phyloP scores from a whole-genome alignment of 2,329 filamentous ascomycete species.

The Colletotrichum zoysiae region DNA sequence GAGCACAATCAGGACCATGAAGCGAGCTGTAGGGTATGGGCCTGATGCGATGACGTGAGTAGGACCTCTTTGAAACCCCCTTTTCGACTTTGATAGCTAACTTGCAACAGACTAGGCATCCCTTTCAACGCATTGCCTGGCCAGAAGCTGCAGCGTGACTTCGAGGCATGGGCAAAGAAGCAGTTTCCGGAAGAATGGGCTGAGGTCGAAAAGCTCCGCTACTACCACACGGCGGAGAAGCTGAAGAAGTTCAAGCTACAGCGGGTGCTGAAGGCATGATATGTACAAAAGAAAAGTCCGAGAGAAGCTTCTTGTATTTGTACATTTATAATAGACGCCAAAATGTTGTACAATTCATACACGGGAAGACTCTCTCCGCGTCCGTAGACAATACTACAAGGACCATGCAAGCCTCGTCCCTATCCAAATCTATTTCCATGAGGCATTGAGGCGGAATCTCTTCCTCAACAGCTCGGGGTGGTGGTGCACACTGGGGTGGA shows the following conservation, averaged over 20 bases:
- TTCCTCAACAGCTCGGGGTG: slow-evolving; percentile 84
- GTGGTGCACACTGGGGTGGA: slow-evolving; percentile 90
- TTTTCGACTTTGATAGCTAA: slow-evolving; percentile 17
- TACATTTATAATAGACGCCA: slow-evolving; percentile 43
- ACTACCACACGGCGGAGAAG: slow-evolving; percentile 58
- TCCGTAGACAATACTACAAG: slow-evolving; percentile 1
- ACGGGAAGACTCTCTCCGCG: slow-evolving; percentile 14
- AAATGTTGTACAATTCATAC: slow-evolving; percentile 46
- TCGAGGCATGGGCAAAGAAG: slow-evolving; percentile 80
- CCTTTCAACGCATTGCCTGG: slow-evolving; percentile 81
- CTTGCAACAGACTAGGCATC: slow-evolving; percentile 71
- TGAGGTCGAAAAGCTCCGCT: slow-evolving; percentile 69
- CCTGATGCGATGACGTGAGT: slow-evolving; percentile 81
- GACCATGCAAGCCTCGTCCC: slow-evolving; percentile 1
- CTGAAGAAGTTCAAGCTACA: slow-evolving; percentile 63
- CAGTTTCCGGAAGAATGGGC: slow-evolving; percentile 78
- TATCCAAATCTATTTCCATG: slow-evolving; percentile 24
- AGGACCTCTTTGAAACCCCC: neutral
- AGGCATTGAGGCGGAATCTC: slow-evolving; percentile 45
- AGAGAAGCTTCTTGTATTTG: slow-evolving; percentile 41
- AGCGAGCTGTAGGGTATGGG: slow-evolving; percentile 72
- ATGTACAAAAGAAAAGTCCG: slow-evolving; percentile 50
- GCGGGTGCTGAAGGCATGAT: slow-evolving; percentile 62
- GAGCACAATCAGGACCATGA: slow-evolving; percentile 74
- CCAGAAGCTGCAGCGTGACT: slow-evolving; percentile 73